A percentile compares a stretch with the other conserved stretches of the same genome.
Evolutionary conservation across 2,329 filamentous ascomycete species (phyloP).

Genomic region (Colletotrichum salicis): DNA sequence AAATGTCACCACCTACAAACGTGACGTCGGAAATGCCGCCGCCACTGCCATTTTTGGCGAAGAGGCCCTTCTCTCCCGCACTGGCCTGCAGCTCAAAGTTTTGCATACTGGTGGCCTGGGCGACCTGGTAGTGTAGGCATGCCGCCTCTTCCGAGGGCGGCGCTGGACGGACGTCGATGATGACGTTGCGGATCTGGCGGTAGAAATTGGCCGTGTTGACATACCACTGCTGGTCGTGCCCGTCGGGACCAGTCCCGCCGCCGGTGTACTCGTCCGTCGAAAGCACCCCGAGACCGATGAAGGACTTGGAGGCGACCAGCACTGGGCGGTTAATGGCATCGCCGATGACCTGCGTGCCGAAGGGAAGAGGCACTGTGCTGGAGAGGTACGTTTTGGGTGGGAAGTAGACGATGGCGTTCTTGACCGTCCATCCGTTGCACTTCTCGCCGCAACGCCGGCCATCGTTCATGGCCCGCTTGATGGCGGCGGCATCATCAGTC

Average conservation of each 20-base stretch:
- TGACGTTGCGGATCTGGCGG: conserved; percentile 35
- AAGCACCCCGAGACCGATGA: conserved; percentile 33
- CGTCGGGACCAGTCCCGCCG: conserved; percentile 25
- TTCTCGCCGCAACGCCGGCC: conserved; percentile 31
- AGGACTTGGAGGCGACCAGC: conserved; percentile 5
- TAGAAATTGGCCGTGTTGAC: conserved; percentile 36
- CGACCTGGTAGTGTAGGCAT: conserved; percentile 35
- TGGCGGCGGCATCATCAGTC: conserved; percentile 48
- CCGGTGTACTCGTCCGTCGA: conserved; percentile 33
- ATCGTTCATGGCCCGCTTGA: conserved; percentile 36
- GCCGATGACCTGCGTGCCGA: conserved; percentile 39
- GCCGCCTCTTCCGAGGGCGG: not conserved
- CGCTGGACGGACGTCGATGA: conserved; percentile 27
- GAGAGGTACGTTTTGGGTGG: conserved; percentile 33
- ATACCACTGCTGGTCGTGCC: conserved; percentile 30
- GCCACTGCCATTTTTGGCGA: too few species aligned
- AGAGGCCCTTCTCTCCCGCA: too few species aligned
- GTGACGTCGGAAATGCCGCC: too few species aligned
- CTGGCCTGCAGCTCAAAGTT: too few species aligned
- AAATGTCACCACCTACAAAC: too few species aligned
- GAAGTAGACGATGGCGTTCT: conserved; percentile 41
- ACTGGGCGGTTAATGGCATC: conserved; percentile 25
- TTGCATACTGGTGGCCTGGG: conserved; percentile 38
- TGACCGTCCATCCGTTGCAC: conserved; percentile 34
- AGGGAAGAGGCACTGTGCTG: conserved; percentile 35